phyloP scores from a whole-genome alignment of 2,329 filamentous ascomycete genomes.

The Byssoonygena ceratinophila region DNA sequence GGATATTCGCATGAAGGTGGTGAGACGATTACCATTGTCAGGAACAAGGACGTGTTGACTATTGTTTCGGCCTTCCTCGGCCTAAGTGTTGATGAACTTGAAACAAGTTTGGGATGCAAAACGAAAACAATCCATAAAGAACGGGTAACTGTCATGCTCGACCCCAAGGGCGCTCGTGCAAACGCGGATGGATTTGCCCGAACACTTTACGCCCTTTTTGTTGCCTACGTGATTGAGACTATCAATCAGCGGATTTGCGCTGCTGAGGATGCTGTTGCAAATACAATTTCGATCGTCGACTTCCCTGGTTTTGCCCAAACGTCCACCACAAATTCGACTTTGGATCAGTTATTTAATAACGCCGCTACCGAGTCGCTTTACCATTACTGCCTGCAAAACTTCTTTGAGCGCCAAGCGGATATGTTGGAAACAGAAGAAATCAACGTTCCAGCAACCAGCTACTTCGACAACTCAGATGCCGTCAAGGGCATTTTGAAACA shows the following conservation, averaged over 20 bases:
- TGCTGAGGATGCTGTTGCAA: conserved; percentile 74
- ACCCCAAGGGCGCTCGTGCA: conserved; percentile 74
- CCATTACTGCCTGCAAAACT: conserved; percentile 86
- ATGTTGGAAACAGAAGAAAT: conserved; percentile 92
- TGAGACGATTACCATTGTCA: conserved; percentile 73
- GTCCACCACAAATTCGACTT: conserved; percentile 66
- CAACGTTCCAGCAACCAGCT: conserved; percentile 77
- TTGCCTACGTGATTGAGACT: conserved; percentile 85
- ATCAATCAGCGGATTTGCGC: conserved; percentile 87
- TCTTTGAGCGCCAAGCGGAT: conserved; percentile 90
- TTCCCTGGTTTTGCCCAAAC: conserved; percentile 91
- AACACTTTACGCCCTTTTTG: conserved; percentile 84
- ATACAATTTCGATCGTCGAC: conserved; percentile 90
- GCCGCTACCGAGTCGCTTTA: conserved; percentile 86
- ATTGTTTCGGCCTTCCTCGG: conserved; percentile 93
- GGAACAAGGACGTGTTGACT: conserved; percentile 79
- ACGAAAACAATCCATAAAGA: conserved; percentile 94
- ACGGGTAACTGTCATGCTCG: conserved; percentile 96
- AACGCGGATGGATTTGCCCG: conserved; percentile 92
- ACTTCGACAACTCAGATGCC: conserved; percentile 95
- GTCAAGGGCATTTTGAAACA: conserved; percentile 84
- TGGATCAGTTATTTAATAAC: conserved; percentile 92
- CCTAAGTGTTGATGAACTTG: conserved; percentile 67
- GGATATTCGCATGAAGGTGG: conserved; percentile 93
- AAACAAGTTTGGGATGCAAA: conserved; percentile 84